Base-by-base conservation (phyloP, 345 rosid genomes). In the Mercurialis annua region DNA sequence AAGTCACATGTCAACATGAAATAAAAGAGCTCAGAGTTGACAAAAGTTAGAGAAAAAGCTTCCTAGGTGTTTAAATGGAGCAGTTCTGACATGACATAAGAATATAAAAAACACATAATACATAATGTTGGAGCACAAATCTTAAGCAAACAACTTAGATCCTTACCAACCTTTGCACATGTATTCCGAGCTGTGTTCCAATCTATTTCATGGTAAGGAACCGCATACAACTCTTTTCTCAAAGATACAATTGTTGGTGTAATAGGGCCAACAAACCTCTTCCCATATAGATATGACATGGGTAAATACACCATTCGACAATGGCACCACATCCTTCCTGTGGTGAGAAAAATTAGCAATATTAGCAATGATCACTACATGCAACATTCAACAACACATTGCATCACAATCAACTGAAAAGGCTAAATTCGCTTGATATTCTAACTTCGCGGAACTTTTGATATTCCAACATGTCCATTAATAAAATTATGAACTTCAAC, bases 101-200 rank as follows among this genome's bases (percentile, higher is more conserved):
- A 11, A 17, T 2, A 10, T 16, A 17, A 1, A 48, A 48, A 48
- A 48, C 21, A 48, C 21, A 48, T 16, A 7, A 4, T 48, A 48
- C 52, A 48, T 48, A 10, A 48, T 48, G 20, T 20, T 16, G 18
- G n/a, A 48, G 5, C 3, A 48, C 2, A 48, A 2, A 48, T 48
- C 48, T 10, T 9, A 44, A 44, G 48, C 11, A 10, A 44, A 44
- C 23, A 24, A 49, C 20, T 49, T 7, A 49, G 53, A 53, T 53
- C 23, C 33, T 53, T 23, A 86, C 90, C 18, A 62, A 90, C 98
- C 92, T 86, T 85, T 52, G 96, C 94, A 78, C 96, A 89, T 47
- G 59, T 71, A 73, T 80, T 86, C 42, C 96, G 84, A 9, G 92
- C 95, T 72, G 61, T 62, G 64, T 86, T 81, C 96, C 96, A 92